Base-by-base conservation (phyloP, 495 filamentous ascomycete genomes). In the Chaetomium tenue region DNA sequence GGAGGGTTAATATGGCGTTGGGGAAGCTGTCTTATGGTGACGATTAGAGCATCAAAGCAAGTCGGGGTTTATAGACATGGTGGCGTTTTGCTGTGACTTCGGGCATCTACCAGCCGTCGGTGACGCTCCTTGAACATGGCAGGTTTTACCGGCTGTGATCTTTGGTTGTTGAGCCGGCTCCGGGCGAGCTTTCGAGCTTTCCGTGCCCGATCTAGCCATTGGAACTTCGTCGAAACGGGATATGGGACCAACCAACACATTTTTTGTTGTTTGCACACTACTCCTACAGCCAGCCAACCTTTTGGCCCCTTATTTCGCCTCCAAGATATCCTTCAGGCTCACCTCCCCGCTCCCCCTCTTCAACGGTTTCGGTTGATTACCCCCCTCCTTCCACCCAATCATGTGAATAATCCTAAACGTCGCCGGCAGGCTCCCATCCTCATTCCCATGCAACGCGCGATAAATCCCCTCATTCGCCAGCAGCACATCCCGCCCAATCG, bases 371-470 rank as follows among this genome's bases (percentile, higher is more conserved):
- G 85, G 76, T 78, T 97, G 93, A 55, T 87, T 82, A 30, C 83
- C 81, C 0, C 89, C 88, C 69, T 93, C 90, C 75, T 93, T 95
- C 95, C 95, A 99, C 20, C 95, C 95, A 78, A 99, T 98, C 92
- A 98, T 93, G 73, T 91, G 94, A 60, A 97, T 95, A 65, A 94
- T 80, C 62, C 91, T 83, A 73, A 93, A 97, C n/a, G 92, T 97
- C 11, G 93, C 93, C 3, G 93, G 93, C 61, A 96, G 78, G 0
- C 75, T 87, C 18, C 89, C 86, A 57, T 90, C 79, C 57, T 82
- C 82, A 62, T 82, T 79, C 3, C 88, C 91, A 77, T 99, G 91
- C 63, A 99, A 72, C 74, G 88, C 84, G 28, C 87, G 82, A 73
- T 99, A 99, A 28, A 99, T 96, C 16, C 83, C 90, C 70, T 99